A percentile compares a stretch with the other conserved stretches of the same genome.
Conservation (phyloP, 2,329 filamentous ascomycete species). For the Didymellaceae sp. region DNA sequence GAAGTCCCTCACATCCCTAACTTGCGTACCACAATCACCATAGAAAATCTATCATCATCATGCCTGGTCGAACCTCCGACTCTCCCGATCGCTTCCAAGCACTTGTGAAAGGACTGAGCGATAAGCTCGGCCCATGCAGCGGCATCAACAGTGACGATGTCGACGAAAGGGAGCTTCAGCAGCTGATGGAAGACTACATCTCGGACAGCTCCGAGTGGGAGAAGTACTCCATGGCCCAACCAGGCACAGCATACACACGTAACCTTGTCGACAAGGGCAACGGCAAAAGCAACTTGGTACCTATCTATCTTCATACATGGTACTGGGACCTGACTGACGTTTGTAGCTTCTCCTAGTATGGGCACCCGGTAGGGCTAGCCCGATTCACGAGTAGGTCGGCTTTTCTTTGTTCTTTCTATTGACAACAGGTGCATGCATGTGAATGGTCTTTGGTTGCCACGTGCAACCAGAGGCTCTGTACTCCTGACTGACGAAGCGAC, state of each 20-base stretch:
- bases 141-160: constrained; percentile 84
- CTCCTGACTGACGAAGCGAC: constrained; percentile 41
- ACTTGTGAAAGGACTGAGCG: constrained; percentile 76
- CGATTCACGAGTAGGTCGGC: constrained; percentile 73
- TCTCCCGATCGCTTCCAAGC: constrained; percentile 62
- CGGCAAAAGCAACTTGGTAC: constrained; percentile 75
- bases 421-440: constrained; percentile 49
- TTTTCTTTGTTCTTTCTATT: constrained; percentile 18
- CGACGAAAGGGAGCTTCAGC: constrained; percentile 72
- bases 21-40: background rate
- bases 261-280: constrained; percentile 92
- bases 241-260: constrained; percentile 75
- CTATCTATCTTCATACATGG: background rate
- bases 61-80: constrained; percentile 31
- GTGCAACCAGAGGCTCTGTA: constrained; percentile 16
- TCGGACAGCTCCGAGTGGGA: constrained; percentile 75
- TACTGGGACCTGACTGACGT: constrained; percentile 12
- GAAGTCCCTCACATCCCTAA: background rate
- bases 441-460: background rate
- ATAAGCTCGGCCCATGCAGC: constrained; percentile 77
- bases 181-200: constrained; percentile 76
- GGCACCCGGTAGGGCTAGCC: constrained; percentile 81
- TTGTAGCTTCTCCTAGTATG: constrained; percentile 82
- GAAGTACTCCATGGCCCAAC: constrained; percentile 76
- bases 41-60: constrained; percentile 14